Percentiles rank a stretch among this genome's conserved stretches.
phyloP scores from a whole-genome alignment of 2,329 filamentous ascomycete genomes.

The Trichoderma oligosporum region DNA sequence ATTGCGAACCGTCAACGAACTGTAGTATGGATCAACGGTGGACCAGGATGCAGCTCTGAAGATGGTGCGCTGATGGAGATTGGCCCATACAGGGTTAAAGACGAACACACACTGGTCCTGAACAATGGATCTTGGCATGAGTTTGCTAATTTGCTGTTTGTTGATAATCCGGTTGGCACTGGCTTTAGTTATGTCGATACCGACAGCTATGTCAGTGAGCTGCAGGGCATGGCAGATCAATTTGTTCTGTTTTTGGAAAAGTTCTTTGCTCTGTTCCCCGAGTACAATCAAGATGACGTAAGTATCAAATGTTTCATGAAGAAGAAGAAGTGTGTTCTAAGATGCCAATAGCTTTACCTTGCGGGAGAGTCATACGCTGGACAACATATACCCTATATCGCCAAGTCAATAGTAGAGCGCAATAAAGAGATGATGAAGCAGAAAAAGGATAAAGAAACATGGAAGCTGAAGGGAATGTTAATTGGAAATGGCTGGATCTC shows the following conservation, averaged over 20 bases:
- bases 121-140: slow-evolving; percentile 99
- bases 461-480: slow-evolving; percentile 79
- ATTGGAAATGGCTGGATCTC: slow-evolving; percentile 99
- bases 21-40: slow-evolving; percentile 95
- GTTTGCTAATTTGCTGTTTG: slow-evolving; percentile 93
- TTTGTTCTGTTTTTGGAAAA: slow-evolving; percentile 87
- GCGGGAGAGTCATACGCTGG: slow-evolving; percentile 96
- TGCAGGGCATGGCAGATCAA: slow-evolving; percentile 84
- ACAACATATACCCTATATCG: slow-evolving; percentile 95
- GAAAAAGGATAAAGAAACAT: slow-evolving; percentile 36
- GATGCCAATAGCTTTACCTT: slow-evolving; percentile 68
- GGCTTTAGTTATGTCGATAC: slow-evolving; percentile 95
- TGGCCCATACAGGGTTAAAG: slow-evolving; percentile 82
- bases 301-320: slow-evolving; percentile 36
- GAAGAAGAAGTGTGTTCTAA: not conserved
- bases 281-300: slow-evolving; percentile 89
- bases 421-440: slow-evolving; percentile 58
- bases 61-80: slow-evolving; percentile 96
- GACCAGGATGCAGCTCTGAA: slow-evolving; percentile 94
- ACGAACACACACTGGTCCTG: slow-evolving; percentile 65
- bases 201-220: slow-evolving; percentile 77
- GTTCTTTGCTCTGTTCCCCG: slow-evolving; percentile 85
- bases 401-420: slow-evolving; percentile 81
- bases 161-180: slow-evolving; percentile 94
- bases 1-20: slow-evolving; percentile 89